Conservation (phyloP, 164 flowering plant genomes). For the Kingdonia uniflora region DNA sequence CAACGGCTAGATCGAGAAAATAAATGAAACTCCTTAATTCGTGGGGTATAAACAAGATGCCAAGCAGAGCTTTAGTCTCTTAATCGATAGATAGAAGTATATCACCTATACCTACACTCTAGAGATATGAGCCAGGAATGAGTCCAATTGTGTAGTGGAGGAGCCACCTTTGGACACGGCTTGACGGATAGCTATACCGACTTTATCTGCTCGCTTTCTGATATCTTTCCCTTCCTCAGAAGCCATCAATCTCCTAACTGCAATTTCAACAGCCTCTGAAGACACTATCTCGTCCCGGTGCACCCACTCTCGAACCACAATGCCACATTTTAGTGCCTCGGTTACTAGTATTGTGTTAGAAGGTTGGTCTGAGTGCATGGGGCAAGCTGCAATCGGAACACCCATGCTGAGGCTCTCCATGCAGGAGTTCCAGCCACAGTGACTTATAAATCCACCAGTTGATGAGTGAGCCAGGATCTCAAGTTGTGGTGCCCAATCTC, state of each 20-base stretch:
- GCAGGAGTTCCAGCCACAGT: constrained; percentile 56
- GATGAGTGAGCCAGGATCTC: too few species aligned
- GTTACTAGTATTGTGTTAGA: constrained; percentile 35
- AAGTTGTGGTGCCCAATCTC: constrained; percentile 19
- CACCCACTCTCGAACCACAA: constrained; percentile 33
- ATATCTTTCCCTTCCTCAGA: constrained; percentile 6
- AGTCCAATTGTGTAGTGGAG: not conserved
- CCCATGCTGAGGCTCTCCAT: constrained; percentile 49
- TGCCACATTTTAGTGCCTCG: constrained; percentile 30
- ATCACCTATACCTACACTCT: not conserved
- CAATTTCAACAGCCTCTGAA: not conserved
- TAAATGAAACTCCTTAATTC: too few species aligned
- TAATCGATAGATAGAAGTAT: too few species aligned
- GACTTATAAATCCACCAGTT: constrained; percentile 28
- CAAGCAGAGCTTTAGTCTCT: too few species aligned
- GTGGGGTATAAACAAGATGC: too few species aligned
- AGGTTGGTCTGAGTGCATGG: constrained; percentile 77
- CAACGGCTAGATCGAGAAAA: too few species aligned
- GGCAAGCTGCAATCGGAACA: constrained; percentile 61
- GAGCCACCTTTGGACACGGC: not conserved
- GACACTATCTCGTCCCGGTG: constrained; percentile 11
- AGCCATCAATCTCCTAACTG: not conserved
- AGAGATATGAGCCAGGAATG: constrained; percentile 4
- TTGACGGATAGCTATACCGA: constrained; percentile 1
- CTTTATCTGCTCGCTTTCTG: constrained; percentile 1